Conservation (phyloP, 2,329 filamentous ascomycete species). For the Gaeumannomyces sp. region DNA sequence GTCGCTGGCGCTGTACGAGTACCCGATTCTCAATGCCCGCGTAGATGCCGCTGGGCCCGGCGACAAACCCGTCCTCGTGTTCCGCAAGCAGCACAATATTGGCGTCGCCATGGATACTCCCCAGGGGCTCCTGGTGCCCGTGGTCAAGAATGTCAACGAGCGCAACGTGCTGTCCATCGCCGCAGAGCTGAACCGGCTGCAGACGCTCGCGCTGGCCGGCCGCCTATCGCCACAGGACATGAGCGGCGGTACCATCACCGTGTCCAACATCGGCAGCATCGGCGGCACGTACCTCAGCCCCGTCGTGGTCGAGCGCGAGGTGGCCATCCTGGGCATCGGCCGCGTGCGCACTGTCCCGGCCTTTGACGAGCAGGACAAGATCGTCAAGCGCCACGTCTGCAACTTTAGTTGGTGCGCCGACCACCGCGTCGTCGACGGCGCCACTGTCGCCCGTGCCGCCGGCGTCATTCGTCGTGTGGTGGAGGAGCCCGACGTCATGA, state of each 20-base stretch:
- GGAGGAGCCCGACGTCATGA: constrained; percentile 81
- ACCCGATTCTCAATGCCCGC: constrained; percentile 81
- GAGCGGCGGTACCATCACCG: constrained; percentile 81
- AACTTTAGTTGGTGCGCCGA: constrained; percentile 97
- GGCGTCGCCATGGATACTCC: constrained; percentile 95
- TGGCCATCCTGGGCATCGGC: constrained; percentile 87
- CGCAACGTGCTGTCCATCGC: constrained; percentile 76
- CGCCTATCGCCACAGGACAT: constrained; percentile 72
- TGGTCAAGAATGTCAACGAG: constrained; percentile 75
- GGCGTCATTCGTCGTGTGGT: constrained; percentile 72
- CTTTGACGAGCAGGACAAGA: constrained; percentile 54
- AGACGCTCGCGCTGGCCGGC: constrained; percentile 64
- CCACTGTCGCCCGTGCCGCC: constrained; percentile 86
- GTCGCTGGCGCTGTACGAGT: constrained; percentile 73
- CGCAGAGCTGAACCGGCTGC: constrained; percentile 66
- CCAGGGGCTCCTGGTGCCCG: constrained; percentile 79
- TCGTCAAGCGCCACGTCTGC: constrained; percentile 72
- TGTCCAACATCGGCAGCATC: constrained; percentile 94
- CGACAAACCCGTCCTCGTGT: constrained; percentile 65
- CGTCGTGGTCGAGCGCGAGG: constrained; percentile 83
- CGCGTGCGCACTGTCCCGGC: constrained; percentile 74
- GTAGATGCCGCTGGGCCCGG: constrained; percentile 54
- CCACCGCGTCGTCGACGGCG: constrained; percentile 89
- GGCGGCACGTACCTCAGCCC: constrained; percentile 89
- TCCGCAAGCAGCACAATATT: constrained; percentile 86